Base-by-base conservation (phyloP, 139 green algal species). In the Picochlorum sp. region DNA sequence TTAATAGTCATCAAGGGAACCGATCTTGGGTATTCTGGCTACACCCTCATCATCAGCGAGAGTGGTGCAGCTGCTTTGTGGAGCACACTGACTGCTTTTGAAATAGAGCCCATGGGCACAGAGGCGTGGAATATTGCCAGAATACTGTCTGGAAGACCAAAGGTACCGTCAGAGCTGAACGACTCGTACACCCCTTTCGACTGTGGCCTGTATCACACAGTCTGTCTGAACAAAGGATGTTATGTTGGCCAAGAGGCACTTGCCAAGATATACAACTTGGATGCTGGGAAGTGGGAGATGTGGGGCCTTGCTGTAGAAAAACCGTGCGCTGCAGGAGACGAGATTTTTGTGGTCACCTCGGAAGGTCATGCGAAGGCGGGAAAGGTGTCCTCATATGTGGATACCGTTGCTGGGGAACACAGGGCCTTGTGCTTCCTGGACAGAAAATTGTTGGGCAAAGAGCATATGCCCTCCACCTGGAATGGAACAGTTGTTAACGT, bases 21-120 rank as follows among this genome's bases (percentile, higher is more conserved):
- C 4, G 76, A 76, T 26, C 71, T 80, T 11, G 55, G 68, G 0
- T 45, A 62, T 11, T 73, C 70, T 0, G 86, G 87, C 20, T 94
- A 79, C 71, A 94, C 80, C 1, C 26, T 95, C 2, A 80, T 95
- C 3, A 74, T 59, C 9, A 87, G 90, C 31, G 83, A 92, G 55
- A 38, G 60, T 0, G 68, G 72, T 9, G 77, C 72, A 15, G 83
- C 70, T 1, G 81, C 90, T 14, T 69, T 92, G 16, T 92, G 83
- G 66, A 63, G 60, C 1, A n/a, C 63, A 8, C 34, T 92, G 0
- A 67, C 72, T 6, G 67, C 66, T 50, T 69, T 88, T 81, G 80
- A 79, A 15, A 83, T 77, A 31, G 73, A 87, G 18, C 82, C 85
- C 0, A 88, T 92, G 75, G 88, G 88, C 5, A 60, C 69, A n/a